A percentile compares a stretch with the other conserved stretches of the same genome.
Evolutionary conservation across 2,329 filamentous ascomycete species (phyloP).

Genomic region (Chlorencoelia australis): DNA sequence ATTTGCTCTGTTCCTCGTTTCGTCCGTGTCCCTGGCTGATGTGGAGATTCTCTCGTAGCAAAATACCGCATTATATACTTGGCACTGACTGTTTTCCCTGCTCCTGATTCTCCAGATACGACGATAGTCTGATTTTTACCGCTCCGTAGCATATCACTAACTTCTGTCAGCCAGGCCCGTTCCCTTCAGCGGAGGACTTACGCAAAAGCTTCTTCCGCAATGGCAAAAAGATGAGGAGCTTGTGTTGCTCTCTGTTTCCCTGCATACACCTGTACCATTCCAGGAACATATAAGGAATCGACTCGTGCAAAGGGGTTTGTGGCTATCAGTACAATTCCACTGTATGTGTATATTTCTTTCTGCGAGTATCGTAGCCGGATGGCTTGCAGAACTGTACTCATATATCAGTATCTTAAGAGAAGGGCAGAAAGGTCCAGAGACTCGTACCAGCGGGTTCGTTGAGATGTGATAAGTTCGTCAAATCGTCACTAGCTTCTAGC

Average conservation of each 20-base stretch:
- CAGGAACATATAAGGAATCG: conserved; percentile 94
- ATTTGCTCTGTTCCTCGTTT: conserved; percentile 72
- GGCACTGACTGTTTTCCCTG: conserved; percentile 96
- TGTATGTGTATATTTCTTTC: conserved; percentile 99
- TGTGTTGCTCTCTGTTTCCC: conserved; percentile 94
- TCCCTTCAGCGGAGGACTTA: conserved; percentile 36
- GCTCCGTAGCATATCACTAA: conserved; percentile 91
- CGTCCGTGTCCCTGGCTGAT: conserved; percentile 67
- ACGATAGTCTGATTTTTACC: conserved; percentile 96
- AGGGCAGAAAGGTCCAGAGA: not conserved
- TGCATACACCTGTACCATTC: conserved; percentile 99
- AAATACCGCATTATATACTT: conserved; percentile 99
- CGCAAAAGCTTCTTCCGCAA: conserved; percentile 98
- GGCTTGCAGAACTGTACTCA: conserved; percentile 71
- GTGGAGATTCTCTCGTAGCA: conserved; percentile 88
- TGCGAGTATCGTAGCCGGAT: conserved; percentile 95
- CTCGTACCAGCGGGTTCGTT: conserved; percentile 89
- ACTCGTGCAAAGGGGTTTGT: conserved; percentile 97
- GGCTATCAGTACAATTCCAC: conserved; percentile 94
- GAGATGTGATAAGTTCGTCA: conserved; percentile 93
- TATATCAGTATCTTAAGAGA: conserved; percentile 11
- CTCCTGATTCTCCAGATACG: conserved; percentile 97
- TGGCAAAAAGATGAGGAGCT: conserved; percentile 95
- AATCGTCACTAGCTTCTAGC: conserved; percentile 95
- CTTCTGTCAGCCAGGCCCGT: conserved; percentile 29